Conservation (phyloP, 1,284 basidiomycete species). For the Apiotrichum sp. region DNA sequence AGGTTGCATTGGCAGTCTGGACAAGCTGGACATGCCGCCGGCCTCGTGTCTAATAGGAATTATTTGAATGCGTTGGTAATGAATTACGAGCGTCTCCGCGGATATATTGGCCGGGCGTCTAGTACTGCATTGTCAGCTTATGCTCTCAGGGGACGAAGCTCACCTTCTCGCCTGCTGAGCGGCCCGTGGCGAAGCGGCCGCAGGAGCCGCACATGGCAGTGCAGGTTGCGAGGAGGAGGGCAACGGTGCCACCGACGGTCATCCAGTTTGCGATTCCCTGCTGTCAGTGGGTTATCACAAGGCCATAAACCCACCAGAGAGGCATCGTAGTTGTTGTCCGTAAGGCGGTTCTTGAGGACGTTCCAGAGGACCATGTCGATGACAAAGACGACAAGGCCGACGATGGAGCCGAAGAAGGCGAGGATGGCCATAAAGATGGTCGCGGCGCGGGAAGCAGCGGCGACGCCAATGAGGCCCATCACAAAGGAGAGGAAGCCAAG, state of each 20-base stretch:
- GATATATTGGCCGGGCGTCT: too few species aligned
- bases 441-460: constrained; percentile 58
- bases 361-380: constrained; percentile 75
- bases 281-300: neutral
- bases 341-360: constrained; percentile 58
- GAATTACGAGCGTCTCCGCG: too few species aligned
- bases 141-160: neutral
- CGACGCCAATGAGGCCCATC: constrained; percentile 61
- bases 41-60: too few species aligned
- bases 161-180: constrained; percentile 45
- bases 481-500: constrained; percentile 64
- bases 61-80: too few species aligned
- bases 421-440: constrained; percentile 69
- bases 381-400: constrained; percentile 62
- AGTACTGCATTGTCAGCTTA: too few species aligned
- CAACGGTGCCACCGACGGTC: constrained; percentile 62
- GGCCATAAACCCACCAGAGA: constrained; percentile 47
- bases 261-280: constrained; percentile 52
- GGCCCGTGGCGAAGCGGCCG: constrained; percentile 53
- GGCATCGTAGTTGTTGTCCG: constrained; percentile 50
- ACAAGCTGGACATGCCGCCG: too few species aligned
- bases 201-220: constrained; percentile 61
- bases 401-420: constrained; percentile 58
- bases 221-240: constrained; percentile 62
- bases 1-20: too few species aligned